These are phyloP conservation scores for Phoma herbarum DNA, from an alignment of 2,329 filamentous ascomycete genomes.

Conservation along the genomic window DNA sequence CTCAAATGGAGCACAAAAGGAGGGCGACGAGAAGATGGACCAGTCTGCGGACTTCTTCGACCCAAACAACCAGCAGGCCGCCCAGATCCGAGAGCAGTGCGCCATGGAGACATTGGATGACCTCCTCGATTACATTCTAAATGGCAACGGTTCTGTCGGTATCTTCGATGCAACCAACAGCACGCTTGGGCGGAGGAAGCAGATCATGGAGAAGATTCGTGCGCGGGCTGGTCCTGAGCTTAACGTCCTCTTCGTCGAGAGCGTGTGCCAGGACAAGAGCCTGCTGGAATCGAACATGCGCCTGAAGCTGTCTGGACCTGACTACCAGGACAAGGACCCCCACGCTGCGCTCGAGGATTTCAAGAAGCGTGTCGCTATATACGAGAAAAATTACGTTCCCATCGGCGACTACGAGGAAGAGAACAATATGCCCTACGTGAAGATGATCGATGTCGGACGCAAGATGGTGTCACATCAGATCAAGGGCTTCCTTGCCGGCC, in stretches of 20 bases:
- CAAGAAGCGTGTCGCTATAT: conserved; percentile 88
- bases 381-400: conserved; percentile 92
- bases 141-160: conserved; percentile 84
- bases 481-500: conserved; percentile 88
- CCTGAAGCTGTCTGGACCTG: conserved; percentile 91
- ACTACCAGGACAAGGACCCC: conserved; percentile 95
- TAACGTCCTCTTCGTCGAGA: conserved; percentile 94
- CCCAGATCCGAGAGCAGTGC: conserved; percentile 86
- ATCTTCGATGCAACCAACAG: conserved; percentile 98
- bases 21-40: conserved; percentile 69
- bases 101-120: conserved; percentile 93
- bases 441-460: conserved; percentile 96
- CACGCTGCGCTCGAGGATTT: conserved; percentile 86
- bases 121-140: conserved; percentile 85
- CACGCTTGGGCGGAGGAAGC: conserved; percentile 83
- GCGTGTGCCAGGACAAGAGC: conserved; percentile 84
- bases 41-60: conserved; percentile 96
- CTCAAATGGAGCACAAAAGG: conserved; percentile 36
- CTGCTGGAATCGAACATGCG: conserved; percentile 97
- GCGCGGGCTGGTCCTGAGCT: conserved; percentile 82
- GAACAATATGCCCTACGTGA: conserved; percentile 91
- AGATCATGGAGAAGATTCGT: conserved; percentile 84
- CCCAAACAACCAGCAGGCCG: conserved; percentile 82
- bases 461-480: conserved; percentile 93
- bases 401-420: conserved; percentile 91